phyloP scores from a whole-genome alignment of 2,329 filamentous ascomycete species.

The Grosmannia clavigera region DNA sequence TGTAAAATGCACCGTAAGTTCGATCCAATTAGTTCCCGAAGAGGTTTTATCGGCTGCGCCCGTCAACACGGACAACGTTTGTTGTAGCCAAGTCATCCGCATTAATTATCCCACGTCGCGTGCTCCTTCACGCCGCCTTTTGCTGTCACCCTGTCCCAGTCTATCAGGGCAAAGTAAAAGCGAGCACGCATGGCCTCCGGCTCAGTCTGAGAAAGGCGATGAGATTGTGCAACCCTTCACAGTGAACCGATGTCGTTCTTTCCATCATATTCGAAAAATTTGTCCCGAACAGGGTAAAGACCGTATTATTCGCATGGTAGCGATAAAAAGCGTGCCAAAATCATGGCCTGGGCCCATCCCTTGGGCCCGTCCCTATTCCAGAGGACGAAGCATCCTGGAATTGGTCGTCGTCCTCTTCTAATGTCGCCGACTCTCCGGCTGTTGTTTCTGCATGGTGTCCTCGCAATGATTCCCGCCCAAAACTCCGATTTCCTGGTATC shows the following conservation, averaged over 20 bases:
- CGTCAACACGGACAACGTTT: neutral
- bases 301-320: neutral
- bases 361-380: neutral
- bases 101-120: neutral
- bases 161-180: neutral
- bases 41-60: neutral
- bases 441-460: neutral
- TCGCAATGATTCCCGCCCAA: conserved; percentile 2
- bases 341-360: neutral
- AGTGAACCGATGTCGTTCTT: neutral
- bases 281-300: neutral
- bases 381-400: neutral
- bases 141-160: neutral
- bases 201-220: neutral
- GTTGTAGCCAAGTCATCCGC: neutral
- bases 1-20: neutral
- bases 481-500: conserved; percentile 33
- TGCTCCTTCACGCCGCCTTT: neutral
- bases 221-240: neutral
- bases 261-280: neutral
- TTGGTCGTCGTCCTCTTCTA: neutral
- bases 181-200: neutral
- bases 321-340: neutral
- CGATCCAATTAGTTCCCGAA: neutral
- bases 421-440: neutral